Percentiles rank a stretch among this genome's conserved stretches.
Conservation (phyloP, 257 asterid species). For the Solanum virginianum region DNA sequence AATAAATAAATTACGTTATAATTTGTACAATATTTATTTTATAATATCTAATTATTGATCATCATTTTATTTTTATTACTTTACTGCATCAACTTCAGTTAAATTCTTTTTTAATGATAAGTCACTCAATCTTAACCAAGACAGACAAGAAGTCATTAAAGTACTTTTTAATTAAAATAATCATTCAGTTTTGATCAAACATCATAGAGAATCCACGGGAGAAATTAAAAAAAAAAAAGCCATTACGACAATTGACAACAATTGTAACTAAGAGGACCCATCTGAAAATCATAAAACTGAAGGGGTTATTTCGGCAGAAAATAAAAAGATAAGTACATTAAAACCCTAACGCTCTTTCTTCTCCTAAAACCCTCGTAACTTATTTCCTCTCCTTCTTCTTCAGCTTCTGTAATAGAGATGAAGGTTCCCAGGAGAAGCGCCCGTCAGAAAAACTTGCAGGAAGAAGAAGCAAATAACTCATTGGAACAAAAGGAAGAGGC, state of each 20-base stretch:
- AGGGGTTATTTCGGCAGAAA: background rate
- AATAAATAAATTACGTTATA: background rate
- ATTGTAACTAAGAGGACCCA: background rate
- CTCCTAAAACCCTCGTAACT: background rate
- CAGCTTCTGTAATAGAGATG: background rate
- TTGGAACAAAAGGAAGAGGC: background rate
- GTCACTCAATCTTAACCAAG: background rate
- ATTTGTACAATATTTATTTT: background rate
- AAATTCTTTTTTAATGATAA: too few relatives aligned
- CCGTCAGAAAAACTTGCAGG: background rate
- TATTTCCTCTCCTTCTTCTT: background rate
- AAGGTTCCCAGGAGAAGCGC: background rate
- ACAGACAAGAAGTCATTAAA: background rate
- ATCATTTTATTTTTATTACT: background rate
- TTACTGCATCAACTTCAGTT: background rate
- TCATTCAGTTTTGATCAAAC: background rate
- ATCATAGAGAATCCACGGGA: background rate
- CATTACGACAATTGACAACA: background rate
- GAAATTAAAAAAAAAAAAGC: background rate
- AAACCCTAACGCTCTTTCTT: background rate
- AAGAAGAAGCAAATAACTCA: background rate
- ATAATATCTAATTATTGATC: background rate
- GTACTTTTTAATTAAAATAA: too few relatives aligned
- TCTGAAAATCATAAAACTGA: background rate
- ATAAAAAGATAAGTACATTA: background rate